Percentiles rank a stretch among this genome's conserved stretches.
Conservation (phyloP, 139 green algal species). For the Desmodesmus armatus region DNA sequence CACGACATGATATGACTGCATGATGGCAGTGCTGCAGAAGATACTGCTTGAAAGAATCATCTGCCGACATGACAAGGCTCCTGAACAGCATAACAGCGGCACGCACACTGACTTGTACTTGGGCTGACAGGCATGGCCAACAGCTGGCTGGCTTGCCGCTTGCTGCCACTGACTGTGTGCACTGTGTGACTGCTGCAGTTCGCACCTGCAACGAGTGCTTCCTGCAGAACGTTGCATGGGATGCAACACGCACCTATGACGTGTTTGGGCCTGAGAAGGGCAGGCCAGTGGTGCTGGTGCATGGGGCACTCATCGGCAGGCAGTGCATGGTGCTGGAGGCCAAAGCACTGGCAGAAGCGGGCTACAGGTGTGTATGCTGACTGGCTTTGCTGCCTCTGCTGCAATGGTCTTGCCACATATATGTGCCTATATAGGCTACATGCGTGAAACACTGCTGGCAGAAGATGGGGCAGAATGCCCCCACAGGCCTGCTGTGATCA, state of each 20-base stretch:
- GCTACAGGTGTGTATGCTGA: too few species aligned
- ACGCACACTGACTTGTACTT: neutral
- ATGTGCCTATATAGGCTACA: too few species aligned
- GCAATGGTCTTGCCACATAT: too few species aligned
- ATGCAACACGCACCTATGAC: constrained; percentile 26
- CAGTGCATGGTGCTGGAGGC: constrained; percentile 38
- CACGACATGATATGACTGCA: too few species aligned
- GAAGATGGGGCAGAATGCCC: too few species aligned
- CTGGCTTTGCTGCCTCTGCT: too few species aligned
- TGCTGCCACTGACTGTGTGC: neutral
- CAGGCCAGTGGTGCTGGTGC: constrained; percentile 31
- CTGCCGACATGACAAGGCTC: neutral
- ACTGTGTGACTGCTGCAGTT: constrained; percentile 4
- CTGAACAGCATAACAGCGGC: too few species aligned
- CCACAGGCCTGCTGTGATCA: too few species aligned
- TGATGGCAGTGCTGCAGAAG: too few species aligned
- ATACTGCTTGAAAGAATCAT: neutral
- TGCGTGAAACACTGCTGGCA: too few species aligned
- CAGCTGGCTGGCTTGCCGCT: neutral
- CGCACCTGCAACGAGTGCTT: constrained; percentile 41
- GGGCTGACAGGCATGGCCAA: neutral
- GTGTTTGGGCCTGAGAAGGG: constrained; percentile 34
- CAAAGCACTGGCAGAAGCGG: constrained; percentile 27
- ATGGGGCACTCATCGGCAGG: constrained; percentile 35
- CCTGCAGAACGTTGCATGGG: constrained; percentile 35